Evolutionary conservation across 2,329 filamentous ascomycete species (phyloP), one percentile per base, ranked within the genome.

Genomic region (Pyricularia pennisetigena): DNA sequence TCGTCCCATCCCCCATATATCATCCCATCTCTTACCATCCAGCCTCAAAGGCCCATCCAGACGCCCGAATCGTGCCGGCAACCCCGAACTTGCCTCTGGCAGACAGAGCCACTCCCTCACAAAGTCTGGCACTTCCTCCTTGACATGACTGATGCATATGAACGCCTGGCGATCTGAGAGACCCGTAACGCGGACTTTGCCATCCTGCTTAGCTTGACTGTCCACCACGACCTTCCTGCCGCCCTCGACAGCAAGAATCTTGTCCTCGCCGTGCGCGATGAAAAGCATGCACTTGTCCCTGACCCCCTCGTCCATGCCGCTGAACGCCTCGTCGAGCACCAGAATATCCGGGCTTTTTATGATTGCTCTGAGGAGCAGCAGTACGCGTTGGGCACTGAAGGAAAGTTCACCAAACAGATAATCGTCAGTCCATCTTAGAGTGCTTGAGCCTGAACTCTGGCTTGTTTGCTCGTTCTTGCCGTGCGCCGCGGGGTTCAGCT

Each of bases 61-160:
- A 49, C 81, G 81, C 1, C 91, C 91, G 73, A 89, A 88, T 68
- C 90, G 82, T 10, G 90, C 88, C 20, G 83, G 78, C 41, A 75
- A 73, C 1, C 85, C 85, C 1, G 86, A 86, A 67, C 89, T 90
- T 3, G 89, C 84, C 77, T 94, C 90, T 0, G 94, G 93, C 32
- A 97, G 81, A 76, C 92, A 94, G 66, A 98, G 82, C 90, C 91
- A 98, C 75, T 96, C 88, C 64, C 92, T 81, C 28, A 97, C 86
- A 72, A 89, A 90, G 66, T 90, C 88, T 0, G 95, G 95, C 10
- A 98, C 91, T 78, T 99, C 95, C 73, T 97, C 93, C 70, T 88
- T 89, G 70, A 94, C 84, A 79, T 99, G 95, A 70, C 93, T 95
- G 69, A 98, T 94, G 71, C 94, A 93, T n/a, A 98, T 85, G 68